Conservation (phyloP, 169 alveolate species). For the Miamiensis avidus region DNA sequence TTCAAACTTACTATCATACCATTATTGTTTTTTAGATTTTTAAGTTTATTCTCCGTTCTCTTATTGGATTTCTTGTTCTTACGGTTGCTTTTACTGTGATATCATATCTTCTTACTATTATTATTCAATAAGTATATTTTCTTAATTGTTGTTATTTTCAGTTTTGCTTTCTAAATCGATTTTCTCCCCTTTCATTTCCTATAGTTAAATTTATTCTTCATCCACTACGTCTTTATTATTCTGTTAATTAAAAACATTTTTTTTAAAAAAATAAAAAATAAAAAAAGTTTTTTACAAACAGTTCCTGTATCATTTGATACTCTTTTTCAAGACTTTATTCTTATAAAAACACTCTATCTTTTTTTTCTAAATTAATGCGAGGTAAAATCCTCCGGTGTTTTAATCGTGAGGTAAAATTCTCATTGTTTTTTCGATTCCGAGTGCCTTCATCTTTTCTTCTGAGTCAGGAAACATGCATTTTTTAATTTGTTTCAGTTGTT, state of each 20-base stretch:
- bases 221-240: constrained; percentile 8
- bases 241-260: not conserved
- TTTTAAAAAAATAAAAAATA: constrained; percentile 1
- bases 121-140: too few species aligned
- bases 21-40: too few species aligned
- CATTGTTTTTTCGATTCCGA: constrained; percentile 69
- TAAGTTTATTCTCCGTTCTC: too few species aligned
- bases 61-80: too few species aligned
- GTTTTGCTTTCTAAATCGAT: constrained; percentile 28
- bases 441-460: constrained; percentile 53
- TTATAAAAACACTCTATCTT: constrained; percentile 36
- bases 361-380: constrained; percentile 83
- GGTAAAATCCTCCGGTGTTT: constrained; percentile 96
- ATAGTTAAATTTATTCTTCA: not conserved
- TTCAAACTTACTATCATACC: too few species aligned
- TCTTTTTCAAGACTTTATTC: constrained; percentile 41
- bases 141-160: too few species aligned
- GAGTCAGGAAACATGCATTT: constrained; percentile 72
- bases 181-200: constrained; percentile 10
- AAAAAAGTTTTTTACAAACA: constrained; percentile 28
- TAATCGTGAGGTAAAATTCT: constrained; percentile 94
- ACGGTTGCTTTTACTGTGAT: too few species aligned
- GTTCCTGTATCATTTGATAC: constrained; percentile 41
- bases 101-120: too few species aligned
- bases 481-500: not conserved